Conservation (phyloP, 2,329 filamentous ascomycete species). For the Stagonosporopsis rhizophila region DNA sequence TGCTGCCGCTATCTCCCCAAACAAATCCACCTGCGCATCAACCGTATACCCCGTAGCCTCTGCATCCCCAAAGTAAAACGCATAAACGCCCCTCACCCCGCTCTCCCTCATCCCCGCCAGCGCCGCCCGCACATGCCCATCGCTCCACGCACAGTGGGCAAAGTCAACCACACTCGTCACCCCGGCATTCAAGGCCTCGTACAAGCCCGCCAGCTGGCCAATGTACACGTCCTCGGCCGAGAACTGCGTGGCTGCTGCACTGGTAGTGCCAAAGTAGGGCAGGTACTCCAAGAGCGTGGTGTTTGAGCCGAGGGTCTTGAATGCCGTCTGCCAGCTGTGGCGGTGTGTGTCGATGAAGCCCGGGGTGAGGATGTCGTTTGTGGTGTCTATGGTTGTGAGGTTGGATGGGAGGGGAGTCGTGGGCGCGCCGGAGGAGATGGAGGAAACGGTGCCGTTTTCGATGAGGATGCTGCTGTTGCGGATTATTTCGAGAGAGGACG, state of each 20-base stretch:
- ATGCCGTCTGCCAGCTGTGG: slow-evolving; percentile 59
- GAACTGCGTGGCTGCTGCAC: slow-evolving; percentile 9
- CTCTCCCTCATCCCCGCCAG: slow-evolving; percentile 57
- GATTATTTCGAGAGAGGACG: not conserved
- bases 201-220: slow-evolving; percentile 48
- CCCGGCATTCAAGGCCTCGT: slow-evolving; percentile 56
- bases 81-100: not conserved
- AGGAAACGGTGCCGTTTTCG: not conserved
- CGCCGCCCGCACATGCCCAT: slow-evolving; percentile 55
- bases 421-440: not conserved
- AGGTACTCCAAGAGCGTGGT: slow-evolving; percentile 38
- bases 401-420: not conserved
- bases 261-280: slow-evolving; percentile 31
- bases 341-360: slow-evolving; percentile 66
- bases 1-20: not conserved
- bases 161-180: slow-evolving; percentile 58
- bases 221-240: slow-evolving; percentile 32
- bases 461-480: not conserved
- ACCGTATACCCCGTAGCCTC: not conserved
- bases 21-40: not conserved
- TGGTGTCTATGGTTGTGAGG: slow-evolving; percentile 54
- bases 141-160: slow-evolving; percentile 49
- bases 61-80: not conserved
- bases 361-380: slow-evolving; percentile 55
- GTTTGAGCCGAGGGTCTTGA: slow-evolving; percentile 62